Percentiles rank a stretch among this genome's conserved stretches.
Evolutionary conservation across 176 grass and related monocot species (phyloP).

Genomic region (maize (Zea mays)): Zm-B73-REFERENCE-NAM-5.0 NC_050104.1:22286001-22286500

Average conservation of each 20-base stretch:
- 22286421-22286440: constrained; percentile 48
- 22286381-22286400: not conserved
- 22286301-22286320: constrained; percentile 1
- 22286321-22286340: not conserved
- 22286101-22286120: not conserved
- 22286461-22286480: constrained; percentile 72
- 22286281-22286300: not conserved
- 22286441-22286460: constrained; percentile 46
- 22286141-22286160: not conserved
- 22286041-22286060: not conserved
- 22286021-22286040: constrained; percentile 8
- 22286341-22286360: constrained; percentile 12
- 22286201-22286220: not conserved
- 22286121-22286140: not conserved
- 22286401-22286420: constrained; percentile 11
- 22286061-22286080: not conserved
- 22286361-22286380: not conserved
- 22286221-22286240: not conserved
- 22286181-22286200: not conserved
- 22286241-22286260: not conserved
- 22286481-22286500: constrained; percentile 75
- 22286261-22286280: not conserved
- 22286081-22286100: not conserved
- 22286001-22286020: not conserved
- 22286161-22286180: not conserved